phyloP scores from a whole-genome alignment of 257 asterid genomes.

The Catharanthus roseus region DNA sequence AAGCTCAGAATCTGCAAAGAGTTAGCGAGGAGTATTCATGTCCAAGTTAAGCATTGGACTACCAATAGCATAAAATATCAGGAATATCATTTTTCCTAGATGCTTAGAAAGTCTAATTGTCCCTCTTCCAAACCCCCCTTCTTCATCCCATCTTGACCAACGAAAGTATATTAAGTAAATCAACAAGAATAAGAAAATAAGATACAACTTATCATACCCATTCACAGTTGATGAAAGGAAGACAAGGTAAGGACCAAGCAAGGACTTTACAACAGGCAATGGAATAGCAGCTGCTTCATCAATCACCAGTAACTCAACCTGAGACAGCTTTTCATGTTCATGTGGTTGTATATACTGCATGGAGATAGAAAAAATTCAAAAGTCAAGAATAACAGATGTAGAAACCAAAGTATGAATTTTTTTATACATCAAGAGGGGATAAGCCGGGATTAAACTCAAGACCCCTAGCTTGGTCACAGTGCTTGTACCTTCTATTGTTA shows the following conservation, averaged over 20 bases:
- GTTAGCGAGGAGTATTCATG: background rate
- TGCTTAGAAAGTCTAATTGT: background rate
- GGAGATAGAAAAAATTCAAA: background rate
- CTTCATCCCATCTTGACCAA: background rate
- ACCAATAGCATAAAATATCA: background rate
- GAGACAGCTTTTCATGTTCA: conserved; percentile 84
- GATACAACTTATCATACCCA: conserved; percentile 44
- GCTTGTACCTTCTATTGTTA: background rate
- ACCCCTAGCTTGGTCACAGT: background rate
- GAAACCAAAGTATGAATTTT: background rate
- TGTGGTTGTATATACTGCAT: conserved; percentile 84
- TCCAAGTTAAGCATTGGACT: background rate
- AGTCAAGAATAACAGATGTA: background rate
- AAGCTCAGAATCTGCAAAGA: background rate
- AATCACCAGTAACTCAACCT: conserved; percentile 87
- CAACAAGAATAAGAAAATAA: background rate
- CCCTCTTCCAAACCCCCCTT: too few species aligned
- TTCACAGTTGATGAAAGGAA: conserved; percentile 95
- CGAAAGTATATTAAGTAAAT: background rate
- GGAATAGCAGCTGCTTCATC: conserved; percentile 99
- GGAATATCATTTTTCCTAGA: background rate
- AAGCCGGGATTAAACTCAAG: background rate
- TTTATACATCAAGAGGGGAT: background rate
- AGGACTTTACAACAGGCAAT: conserved; percentile 79
- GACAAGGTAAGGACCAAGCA: conserved; percentile 97